phyloP scores from a whole-genome alignment of 371 early-diverging fungal species.

The Mucor irregularis region DNA sequence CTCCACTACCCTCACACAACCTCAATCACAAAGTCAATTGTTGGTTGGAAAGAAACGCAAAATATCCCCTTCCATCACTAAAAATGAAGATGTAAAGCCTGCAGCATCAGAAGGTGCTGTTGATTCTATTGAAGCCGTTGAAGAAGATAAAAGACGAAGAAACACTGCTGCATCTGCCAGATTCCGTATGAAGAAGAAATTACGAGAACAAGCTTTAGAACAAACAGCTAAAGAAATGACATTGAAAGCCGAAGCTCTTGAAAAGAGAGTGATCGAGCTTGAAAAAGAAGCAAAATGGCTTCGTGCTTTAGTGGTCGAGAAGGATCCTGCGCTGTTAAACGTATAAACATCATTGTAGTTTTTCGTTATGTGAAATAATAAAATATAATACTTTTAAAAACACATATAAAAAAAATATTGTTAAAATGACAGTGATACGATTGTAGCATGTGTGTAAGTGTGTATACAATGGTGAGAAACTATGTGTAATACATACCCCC shows the following conservation, averaged over 20 bases:
- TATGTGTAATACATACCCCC: too few species aligned
- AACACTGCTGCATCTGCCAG: conserved; percentile 96
- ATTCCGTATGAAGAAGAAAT: conserved; percentile 92
- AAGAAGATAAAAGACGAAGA: conserved; percentile 87
- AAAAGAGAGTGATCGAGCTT: conserved; percentile 75
- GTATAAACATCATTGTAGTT: background rate
- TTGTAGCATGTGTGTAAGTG: too few species aligned
- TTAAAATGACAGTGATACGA: too few species aligned
- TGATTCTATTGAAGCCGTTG: conserved; percentile 35
- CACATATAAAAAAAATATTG: background rate
- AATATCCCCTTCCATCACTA: background rate
- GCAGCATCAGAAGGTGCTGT: too few species aligned
- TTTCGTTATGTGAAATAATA: background rate
- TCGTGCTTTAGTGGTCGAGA: conserved; percentile 82
- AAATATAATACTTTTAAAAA: background rate
- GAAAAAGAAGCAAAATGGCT: conserved; percentile 94
- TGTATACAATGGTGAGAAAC: too few species aligned
- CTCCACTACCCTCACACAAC: too few species aligned
- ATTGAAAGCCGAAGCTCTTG: conserved; percentile 69
- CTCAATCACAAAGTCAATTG: conserved; percentile 1
- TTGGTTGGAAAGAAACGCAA: conserved; percentile 4
- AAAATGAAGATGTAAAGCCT: conserved; percentile 2
- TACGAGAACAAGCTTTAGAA: conserved; percentile 85
- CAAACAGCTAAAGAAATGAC: conserved; percentile 83
- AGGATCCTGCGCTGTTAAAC: conserved; percentile 48